phyloP scores from a whole-genome alignment of 1,284 basidiomycete species.

The Malassezia brasiliensis region DNA sequence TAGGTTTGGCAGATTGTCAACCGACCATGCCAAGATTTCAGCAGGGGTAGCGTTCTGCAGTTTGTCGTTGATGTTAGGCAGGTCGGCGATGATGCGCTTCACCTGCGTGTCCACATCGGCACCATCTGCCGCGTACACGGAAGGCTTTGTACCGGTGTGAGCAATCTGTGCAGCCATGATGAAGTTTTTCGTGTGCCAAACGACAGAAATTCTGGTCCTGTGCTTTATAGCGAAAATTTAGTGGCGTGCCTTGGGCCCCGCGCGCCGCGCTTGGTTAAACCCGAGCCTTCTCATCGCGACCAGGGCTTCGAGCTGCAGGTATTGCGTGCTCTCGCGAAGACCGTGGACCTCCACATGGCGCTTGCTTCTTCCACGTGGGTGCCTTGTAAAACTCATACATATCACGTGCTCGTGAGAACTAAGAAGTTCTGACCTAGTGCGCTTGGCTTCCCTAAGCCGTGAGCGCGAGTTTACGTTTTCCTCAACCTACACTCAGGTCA shows the following conservation, averaged over 20 bases:
- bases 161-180: background rate
- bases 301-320: background rate
- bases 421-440: conserved; percentile 7
- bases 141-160: background rate
- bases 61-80: conserved; percentile 39
- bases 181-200: background rate
- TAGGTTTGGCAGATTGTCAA: conserved; percentile 45
- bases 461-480: conserved; percentile 5
- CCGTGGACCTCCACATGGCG: background rate
- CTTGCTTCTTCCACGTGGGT: background rate
- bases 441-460: background rate
- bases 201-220: background rate
- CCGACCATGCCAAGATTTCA: conserved; percentile 44
- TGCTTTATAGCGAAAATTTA: background rate
- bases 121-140: background rate
- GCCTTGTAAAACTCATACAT: conserved; percentile 3
- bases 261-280: too few species aligned
- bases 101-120: conserved; percentile 8
- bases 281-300: too few species aligned
- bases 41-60: conserved; percentile 36
- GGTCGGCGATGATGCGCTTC: conserved; percentile 17
- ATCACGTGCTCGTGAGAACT: conserved; percentile 20
- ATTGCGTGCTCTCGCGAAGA: conserved; percentile 12
- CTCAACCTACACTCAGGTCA: conserved; percentile 17
- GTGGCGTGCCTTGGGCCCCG: too few species aligned